Percentiles rank a stretch among this genome's conserved stretches.
phyloP scores from a whole-genome alignment of 192 early-diverging fungal genomes.

The Coemansia sp. region DNA sequence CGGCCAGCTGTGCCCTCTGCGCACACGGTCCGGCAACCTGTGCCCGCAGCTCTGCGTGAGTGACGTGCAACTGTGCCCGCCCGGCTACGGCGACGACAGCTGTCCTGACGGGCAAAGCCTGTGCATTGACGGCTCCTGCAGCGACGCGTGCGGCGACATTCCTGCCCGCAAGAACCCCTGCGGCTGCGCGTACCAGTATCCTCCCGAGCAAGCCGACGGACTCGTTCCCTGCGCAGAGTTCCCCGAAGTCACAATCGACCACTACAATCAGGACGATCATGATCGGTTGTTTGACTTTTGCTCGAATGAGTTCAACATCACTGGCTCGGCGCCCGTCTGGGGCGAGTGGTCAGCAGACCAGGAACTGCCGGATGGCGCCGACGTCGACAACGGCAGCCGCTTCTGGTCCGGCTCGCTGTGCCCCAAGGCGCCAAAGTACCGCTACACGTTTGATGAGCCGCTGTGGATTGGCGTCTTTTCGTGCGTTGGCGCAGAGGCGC shows the following conservation, averaged over 20 bases:
- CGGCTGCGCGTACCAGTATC: slow-evolving; percentile 37
- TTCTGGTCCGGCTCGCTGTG: slow-evolving; percentile 50
- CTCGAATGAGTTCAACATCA: slow-evolving; percentile 25
- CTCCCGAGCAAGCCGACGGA: slow-evolving; percentile 13
- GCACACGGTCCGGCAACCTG: slow-evolving; percentile 36
- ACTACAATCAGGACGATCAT: slow-evolving; percentile 30
- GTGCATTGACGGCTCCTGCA: slow-evolving; percentile 56
- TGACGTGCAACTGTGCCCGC: slow-evolving; percentile 45
- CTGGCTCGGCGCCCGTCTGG: slow-evolving; percentile 24
- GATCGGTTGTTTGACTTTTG: slow-evolving; percentile 32
- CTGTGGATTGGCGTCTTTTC: slow-evolving; percentile 50
- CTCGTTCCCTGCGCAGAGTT: slow-evolving; percentile 39
- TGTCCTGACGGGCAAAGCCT: slow-evolving; percentile 47
- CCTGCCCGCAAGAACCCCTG: slow-evolving; percentile 44
- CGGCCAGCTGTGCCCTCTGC: slow-evolving; percentile 50
- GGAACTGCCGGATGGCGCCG: slow-evolving; percentile 7
- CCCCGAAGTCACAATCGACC: slow-evolving; percentile 45
- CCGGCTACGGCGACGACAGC: slow-evolving; percentile 18
- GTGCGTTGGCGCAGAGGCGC: slow-evolving; percentile 28
- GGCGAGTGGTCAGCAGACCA: slow-evolving; percentile 29
- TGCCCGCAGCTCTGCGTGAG: slow-evolving; percentile 57
- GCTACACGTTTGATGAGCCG: slow-evolving; percentile 39
- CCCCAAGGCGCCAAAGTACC: slow-evolving; percentile 32
- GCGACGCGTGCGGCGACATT: slow-evolving; percentile 34
- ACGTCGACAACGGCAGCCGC: slow-evolving; percentile 4